Conservation (phyloP, 208 protist species). For the Phytomonas serpens region DNA sequence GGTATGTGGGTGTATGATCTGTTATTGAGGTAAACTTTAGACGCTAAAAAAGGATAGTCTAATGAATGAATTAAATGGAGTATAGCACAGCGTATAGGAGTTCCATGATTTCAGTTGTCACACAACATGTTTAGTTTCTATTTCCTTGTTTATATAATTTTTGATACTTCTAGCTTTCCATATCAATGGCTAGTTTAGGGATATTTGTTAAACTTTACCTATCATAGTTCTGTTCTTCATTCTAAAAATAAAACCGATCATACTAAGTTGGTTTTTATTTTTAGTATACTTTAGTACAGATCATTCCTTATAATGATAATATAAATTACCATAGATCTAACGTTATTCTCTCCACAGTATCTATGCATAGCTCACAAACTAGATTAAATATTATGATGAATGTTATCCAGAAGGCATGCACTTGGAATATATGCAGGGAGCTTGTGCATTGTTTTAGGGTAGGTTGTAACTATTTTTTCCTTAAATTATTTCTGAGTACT, state of each 20-base stretch:
- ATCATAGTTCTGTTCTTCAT: slow-evolving; percentile 8
- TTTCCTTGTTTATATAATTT: background rate
- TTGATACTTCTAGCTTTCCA: background rate
- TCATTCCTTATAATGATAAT: no score
- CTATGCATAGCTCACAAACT: no score
- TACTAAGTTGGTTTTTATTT: background rate
- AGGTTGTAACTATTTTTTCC: background rate
- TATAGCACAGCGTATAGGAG: background rate
- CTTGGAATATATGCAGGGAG: background rate
- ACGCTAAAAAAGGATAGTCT: background rate
- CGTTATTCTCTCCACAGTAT: no score
- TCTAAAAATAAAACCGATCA: background rate
- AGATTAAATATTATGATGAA: no score
- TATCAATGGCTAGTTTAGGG: background rate
- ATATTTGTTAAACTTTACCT: slow-evolving; percentile 10
- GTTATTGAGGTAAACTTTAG: background rate
- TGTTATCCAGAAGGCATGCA: background rate
- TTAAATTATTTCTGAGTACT: background rate
- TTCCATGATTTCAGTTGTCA: background rate
- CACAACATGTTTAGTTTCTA: background rate
- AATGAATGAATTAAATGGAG: slow-evolving; percentile 10
- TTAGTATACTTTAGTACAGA: background rate
- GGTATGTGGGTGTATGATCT: background rate
- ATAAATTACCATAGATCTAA: background rate
- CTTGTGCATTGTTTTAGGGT: background rate